Evolutionary conservation across 495 filamentous ascomycete genomes (phyloP).

Genomic region (Sporormia fimetaria): DNA sequence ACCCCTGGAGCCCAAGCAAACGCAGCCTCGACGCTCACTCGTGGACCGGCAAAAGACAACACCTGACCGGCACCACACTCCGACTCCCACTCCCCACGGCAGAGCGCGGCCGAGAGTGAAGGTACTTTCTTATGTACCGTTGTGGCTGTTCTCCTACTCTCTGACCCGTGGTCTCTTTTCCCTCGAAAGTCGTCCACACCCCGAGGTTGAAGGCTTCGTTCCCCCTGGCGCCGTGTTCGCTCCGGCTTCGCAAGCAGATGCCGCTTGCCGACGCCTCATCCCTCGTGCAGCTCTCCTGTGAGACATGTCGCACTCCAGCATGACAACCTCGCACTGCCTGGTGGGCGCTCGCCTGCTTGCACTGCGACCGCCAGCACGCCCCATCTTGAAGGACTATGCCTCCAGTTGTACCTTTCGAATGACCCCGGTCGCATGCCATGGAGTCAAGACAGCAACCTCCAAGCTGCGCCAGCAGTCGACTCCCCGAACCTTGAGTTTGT

Average conservation of each 20-base stretch:
- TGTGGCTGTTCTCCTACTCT: no score
- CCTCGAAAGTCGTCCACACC: no score
- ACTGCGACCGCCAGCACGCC: conserved; percentile 10
- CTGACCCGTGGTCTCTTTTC: no score
- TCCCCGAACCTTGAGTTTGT: conserved; percentile 5
- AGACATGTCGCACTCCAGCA: conserved; percentile 10
- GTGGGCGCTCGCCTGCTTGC: conserved; percentile 9
- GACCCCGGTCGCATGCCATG: conserved; percentile 7
- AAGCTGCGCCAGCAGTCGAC: conserved; percentile 7
- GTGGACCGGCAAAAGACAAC: no score
- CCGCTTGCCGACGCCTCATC: conserved; percentile 9
- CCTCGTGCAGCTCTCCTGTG: conserved; percentile 6
- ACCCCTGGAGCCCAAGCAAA: no score
- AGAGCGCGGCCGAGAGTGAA: no score
- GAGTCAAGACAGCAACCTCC: background rate
- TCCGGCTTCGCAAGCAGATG: conserved; percentile 14
- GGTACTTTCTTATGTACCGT: no score
- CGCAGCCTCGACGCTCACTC: no score
- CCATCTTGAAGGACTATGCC: conserved; percentile 14
- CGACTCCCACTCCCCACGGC: no score
- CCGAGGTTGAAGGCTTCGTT: no score
- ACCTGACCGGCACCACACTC: no score
- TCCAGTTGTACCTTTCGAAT: conserved; percentile 10
- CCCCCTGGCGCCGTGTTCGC: no score
- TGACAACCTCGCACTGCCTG: conserved; percentile 18